A percentile compares a stretch with the other conserved stretches of the same genome.
phyloP scores from a whole-genome alignment of 352 stramenopile genomes.

The Globisporangium alternatum region DNA sequence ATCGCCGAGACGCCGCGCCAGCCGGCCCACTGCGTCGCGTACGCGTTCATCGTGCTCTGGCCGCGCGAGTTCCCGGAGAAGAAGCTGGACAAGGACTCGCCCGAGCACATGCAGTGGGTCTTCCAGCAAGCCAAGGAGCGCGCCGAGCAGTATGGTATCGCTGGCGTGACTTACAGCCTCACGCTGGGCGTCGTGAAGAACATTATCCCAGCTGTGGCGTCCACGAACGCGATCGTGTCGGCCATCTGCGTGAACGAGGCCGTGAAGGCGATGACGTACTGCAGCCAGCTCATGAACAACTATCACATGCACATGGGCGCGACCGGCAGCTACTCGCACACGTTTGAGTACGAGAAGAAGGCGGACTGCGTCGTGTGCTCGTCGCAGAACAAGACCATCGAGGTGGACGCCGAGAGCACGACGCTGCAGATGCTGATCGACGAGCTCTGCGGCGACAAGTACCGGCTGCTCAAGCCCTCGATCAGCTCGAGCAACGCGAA shows the following conservation, averaged over 20 bases:
- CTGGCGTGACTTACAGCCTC: constrained; percentile 95
- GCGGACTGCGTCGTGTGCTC: constrained; percentile 85
- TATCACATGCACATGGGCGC: constrained; percentile 99
- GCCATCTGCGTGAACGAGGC: constrained; percentile 96
- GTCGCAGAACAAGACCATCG: constrained; percentile 58
- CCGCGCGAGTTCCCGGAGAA: constrained; percentile 92
- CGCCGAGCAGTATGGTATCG: constrained; percentile 93
- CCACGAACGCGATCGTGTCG: constrained; percentile 95
- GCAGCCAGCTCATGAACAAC: constrained; percentile 95
- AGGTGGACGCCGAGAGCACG: constrained; percentile 41
- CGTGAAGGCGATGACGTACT: constrained; percentile 96
- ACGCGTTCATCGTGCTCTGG: constrained; percentile 96
- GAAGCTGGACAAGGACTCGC: constrained; percentile 96
- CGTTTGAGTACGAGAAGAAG: constrained; percentile 96
- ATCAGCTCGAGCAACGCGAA: constrained; percentile 63
- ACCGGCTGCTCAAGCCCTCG: constrained; percentile 66
- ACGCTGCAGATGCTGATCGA: constrained; percentile 69
- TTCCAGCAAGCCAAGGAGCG: constrained; percentile 90
- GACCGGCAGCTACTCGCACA: constrained; percentile 94
- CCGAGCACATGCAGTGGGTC: constrained; percentile 97
- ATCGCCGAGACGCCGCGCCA: constrained; percentile 95
- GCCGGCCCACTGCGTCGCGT: constrained; percentile 97
- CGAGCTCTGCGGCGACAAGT: constrained; percentile 54
- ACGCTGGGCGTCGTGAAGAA: constrained; percentile 98
- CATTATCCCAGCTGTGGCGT: constrained; percentile 97